phyloP scores from a whole-genome alignment of 257 asterid species.

The Primulina huaijiensis region DNA sequence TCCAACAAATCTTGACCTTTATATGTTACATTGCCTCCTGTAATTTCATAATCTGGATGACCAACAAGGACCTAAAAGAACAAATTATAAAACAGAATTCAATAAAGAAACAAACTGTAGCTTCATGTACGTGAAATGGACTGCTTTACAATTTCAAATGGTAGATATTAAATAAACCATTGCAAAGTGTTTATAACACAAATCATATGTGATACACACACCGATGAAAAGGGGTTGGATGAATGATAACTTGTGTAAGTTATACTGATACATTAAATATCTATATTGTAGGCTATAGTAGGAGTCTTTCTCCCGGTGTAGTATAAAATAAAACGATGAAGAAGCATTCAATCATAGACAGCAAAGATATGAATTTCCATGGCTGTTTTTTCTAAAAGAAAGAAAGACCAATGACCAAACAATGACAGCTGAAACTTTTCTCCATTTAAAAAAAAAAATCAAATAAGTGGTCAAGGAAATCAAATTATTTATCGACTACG shows the following conservation, averaged over 20 bases:
- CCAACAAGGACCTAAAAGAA: conserved; percentile 90
- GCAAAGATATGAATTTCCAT: not conserved
- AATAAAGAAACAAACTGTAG: conserved; percentile 22
- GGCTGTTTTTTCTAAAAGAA: not conserved
- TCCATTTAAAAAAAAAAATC: not conserved
- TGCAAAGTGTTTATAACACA: not conserved
- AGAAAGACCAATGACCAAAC: not conserved
- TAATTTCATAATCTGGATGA: conserved; percentile 95
- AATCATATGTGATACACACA: not conserved
- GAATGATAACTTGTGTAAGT: not conserved
- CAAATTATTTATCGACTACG: not conserved
- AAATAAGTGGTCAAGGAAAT: not conserved
- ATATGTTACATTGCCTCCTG: conserved; percentile 76
- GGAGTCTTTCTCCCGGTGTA: not conserved
- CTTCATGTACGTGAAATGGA: conserved; percentile 7
- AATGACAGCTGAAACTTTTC: not conserved
- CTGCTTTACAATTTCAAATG: conserved; percentile 1
- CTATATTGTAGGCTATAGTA: not conserved
- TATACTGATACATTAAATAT: not conserved
- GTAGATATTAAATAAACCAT: not conserved
- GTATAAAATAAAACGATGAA: not conserved
- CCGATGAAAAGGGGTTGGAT: not conserved
- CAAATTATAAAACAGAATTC: conserved; percentile 24
- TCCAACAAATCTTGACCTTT: conserved; percentile 86
- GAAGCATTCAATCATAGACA: conserved; percentile 11